phyloP scores from a whole-genome alignment of 148 eudicot species.

The Polygonum maritimum region DNA sequence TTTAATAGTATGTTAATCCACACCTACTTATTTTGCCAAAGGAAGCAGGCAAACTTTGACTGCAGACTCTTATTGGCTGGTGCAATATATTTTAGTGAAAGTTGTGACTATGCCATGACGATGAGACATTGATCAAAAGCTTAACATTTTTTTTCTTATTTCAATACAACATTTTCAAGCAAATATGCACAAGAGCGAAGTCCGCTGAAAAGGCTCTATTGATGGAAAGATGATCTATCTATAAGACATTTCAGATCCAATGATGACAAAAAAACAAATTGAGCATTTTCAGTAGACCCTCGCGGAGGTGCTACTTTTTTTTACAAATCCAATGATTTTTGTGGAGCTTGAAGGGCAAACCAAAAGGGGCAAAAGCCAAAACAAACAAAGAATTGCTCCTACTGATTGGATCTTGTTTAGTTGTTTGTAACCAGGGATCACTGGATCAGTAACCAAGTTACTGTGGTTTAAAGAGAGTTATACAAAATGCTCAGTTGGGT shows the following conservation, averaged over 20 bases:
- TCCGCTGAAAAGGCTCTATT: background rate
- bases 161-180: background rate
- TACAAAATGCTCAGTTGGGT: slow-evolving; percentile 92
- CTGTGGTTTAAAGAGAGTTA: slow-evolving; percentile 5
- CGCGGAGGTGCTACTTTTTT: background rate
- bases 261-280: background rate
- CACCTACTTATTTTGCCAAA: no score
- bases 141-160: no score
- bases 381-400: background rate
- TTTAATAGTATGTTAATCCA: no score
- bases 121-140: no score
- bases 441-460: background rate
- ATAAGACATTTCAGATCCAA: background rate
- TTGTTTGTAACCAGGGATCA: background rate
- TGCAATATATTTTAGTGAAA: no score
- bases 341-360: background rate
- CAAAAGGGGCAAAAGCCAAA: background rate
- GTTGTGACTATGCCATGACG: background rate
- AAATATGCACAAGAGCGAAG: background rate
- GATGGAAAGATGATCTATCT: background rate
- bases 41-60: no score
- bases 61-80: no score
- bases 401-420: background rate
- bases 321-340: background rate
- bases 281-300: background rate